These are phyloP conservation scores for Mycosphaerelloides madeirae DNA, from an alignment of 2,329 filamentous ascomycete genomes.

Conservation along the genomic window DNA sequence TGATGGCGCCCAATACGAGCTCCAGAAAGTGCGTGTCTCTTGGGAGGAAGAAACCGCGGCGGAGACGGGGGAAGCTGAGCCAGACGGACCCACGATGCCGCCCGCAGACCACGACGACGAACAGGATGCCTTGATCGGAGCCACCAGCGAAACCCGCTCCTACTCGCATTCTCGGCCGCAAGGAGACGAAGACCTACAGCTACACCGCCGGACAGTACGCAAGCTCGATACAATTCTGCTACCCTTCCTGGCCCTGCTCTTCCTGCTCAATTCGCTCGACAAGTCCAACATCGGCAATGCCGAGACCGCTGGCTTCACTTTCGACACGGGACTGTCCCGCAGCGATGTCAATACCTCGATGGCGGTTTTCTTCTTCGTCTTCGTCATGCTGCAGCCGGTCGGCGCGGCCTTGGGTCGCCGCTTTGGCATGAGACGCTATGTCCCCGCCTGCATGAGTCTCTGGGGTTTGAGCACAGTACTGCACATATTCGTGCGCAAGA, in stretches of 20 bases:
- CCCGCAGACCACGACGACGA: neutral
- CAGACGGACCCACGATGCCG: no score
- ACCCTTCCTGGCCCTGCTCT: constrained; percentile 49
- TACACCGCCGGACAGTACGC: constrained; percentile 35
- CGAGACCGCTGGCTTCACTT: constrained; percentile 56
- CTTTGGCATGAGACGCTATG: constrained; percentile 53
- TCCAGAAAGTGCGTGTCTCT: no score
- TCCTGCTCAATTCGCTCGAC: constrained; percentile 51
- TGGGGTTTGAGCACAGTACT: constrained; percentile 49
- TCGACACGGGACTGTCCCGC: constrained; percentile 49
- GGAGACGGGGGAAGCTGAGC: no score
- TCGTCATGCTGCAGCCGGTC: constrained; percentile 54
- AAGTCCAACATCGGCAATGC: constrained; percentile 53
- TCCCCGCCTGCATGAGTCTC: constrained; percentile 54
- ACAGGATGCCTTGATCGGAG: no score
- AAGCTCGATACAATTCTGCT: constrained; percentile 50
- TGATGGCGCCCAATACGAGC: no score
- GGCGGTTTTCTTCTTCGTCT: constrained; percentile 55
- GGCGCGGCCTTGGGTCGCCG: constrained; percentile 55
- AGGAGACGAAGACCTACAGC: no score
- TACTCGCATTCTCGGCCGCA: no score
- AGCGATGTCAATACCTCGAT: constrained; percentile 54
- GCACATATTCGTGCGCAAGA: constrained; percentile 43
- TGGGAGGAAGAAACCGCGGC: no score
- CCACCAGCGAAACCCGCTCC: no score